phyloP scores from a whole-genome alignment of 2,329 filamentous ascomycete genomes.

The Elsinoe arachidis region DNA sequence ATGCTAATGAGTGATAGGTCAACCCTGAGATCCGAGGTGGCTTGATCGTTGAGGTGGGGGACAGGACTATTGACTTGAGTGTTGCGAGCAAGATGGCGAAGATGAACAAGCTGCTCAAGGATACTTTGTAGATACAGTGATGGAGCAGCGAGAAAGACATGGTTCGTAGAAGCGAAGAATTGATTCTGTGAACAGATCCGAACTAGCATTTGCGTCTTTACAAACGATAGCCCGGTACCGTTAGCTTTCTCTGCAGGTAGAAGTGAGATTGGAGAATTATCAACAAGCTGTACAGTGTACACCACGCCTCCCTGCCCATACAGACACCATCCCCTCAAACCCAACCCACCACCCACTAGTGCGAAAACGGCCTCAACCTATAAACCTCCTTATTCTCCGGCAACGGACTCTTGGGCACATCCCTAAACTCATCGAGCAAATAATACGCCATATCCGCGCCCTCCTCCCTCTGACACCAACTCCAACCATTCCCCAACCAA shows the following conservation, averaged over 20 bases:
- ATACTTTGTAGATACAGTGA: slow-evolving; percentile 72
- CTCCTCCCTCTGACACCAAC: slow-evolving; percentile 27
- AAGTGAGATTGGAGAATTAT: neutral
- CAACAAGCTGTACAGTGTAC: neutral
- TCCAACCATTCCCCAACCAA: slow-evolving; percentile 33
- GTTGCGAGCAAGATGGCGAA: slow-evolving; percentile 90
- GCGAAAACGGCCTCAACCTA: slow-evolving; percentile 30
- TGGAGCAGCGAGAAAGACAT: neutral
- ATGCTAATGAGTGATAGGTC: slow-evolving; percentile 47
- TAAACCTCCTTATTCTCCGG: slow-evolving; percentile 34
- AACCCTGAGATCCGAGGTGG: slow-evolving; percentile 92
- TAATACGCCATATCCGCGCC: slow-evolving; percentile 34
- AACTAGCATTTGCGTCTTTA: neutral
- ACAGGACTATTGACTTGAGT: slow-evolving; percentile 95
- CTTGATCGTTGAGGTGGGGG: slow-evolving; percentile 89
- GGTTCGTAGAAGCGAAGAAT: slow-evolving; percentile 7
- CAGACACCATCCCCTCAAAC: neutral
- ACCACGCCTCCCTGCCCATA: neutral
- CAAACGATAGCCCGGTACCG: neutral
- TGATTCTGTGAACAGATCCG: slow-evolving; percentile 14
- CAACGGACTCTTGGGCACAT: slow-evolving; percentile 26
- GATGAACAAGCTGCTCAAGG: slow-evolving; percentile 98
- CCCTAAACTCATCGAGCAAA: slow-evolving; percentile 33
- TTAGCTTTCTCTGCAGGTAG: too few species aligned
- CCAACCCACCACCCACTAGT: slow-evolving; percentile 19